Evolutionary conservation across 306 rosid species (phyloP).

Genomic region (Nissolia schottii): DNA sequence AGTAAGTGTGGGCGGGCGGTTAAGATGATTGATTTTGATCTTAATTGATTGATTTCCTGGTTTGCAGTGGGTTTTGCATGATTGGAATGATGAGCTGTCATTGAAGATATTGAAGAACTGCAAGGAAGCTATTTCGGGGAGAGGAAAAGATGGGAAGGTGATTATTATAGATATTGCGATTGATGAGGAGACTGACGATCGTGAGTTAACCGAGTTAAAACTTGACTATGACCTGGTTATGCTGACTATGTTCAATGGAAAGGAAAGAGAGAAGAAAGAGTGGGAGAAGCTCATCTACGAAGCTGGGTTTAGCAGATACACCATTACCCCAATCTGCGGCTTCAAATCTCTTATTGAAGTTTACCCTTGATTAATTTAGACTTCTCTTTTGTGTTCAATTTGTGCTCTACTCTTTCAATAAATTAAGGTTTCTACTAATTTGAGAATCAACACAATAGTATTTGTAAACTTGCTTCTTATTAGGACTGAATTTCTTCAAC

Average conservation of each 20-base stretch:
- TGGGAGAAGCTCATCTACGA: conserved; percentile 47
- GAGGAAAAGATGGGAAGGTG: conserved; percentile 42
- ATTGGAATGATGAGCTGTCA: conserved; percentile 40
- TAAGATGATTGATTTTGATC: no score
- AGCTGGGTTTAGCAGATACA: conserved; percentile 51
- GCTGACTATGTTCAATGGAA: conserved; percentile 36
- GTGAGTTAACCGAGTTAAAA: conserved; percentile 30
- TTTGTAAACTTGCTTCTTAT: no score
- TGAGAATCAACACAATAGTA: no score
- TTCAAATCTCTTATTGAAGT: conserved; percentile 55
- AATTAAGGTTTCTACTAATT: no score
- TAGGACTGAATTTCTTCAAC: no score
- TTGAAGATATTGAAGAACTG: conserved; percentile 47
- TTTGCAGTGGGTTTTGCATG: conserved; percentile 39
- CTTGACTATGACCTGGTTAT: conserved; percentile 43
- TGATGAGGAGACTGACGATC: conserved; percentile 22
- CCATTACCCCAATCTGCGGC: conserved; percentile 33
- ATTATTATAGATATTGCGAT: conserved; percentile 52
- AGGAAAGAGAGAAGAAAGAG: conserved; percentile 38
- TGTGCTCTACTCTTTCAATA: no score
- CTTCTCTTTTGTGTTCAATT: no score
- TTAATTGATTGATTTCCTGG: no score
- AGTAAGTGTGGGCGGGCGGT: no score
- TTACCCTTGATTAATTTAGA: conserved; percentile 37
- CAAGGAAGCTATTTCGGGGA: conserved; percentile 39